Conservation (phyloP, 2,329 filamentous ascomycete genomes). For the Colletotrichum cordylinicola region DNA sequence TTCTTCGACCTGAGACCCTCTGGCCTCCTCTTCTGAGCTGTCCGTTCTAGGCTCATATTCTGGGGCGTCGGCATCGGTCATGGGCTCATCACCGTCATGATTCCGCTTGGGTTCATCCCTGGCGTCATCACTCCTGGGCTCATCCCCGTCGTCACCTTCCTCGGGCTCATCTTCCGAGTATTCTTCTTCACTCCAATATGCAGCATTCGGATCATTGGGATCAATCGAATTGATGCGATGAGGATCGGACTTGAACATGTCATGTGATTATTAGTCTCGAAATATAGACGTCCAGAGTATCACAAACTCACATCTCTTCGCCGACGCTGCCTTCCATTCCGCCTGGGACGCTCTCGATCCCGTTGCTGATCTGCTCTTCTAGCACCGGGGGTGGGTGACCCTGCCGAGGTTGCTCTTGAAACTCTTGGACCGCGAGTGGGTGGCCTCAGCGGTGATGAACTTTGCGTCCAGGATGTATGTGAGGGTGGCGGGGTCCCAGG, state of each 20-base stretch:
- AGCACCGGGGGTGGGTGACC: neutral
- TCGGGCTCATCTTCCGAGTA: neutral
- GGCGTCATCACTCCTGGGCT: too few species aligned
- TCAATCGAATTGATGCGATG: neutral
- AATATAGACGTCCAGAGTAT: neutral
- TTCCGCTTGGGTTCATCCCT: neutral
- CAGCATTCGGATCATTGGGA: neutral
- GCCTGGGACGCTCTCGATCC: neutral
- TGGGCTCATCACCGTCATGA: neutral
- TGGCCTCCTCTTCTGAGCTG: neutral
- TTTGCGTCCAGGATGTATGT: neutral
- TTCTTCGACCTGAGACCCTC: accelerated
- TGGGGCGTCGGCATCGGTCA: neutral
- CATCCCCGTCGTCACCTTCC: neutral
- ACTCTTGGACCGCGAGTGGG: too few species aligned
- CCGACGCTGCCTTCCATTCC: neutral
- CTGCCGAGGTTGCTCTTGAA: neutral
- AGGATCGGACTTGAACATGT: neutral
- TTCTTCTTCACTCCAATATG: neutral
- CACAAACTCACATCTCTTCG: neutral
- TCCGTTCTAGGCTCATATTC: neutral
- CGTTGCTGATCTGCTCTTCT: neutral
- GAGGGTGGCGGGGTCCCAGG: neutral
- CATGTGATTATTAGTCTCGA: neutral
- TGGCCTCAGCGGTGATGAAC: neutral